phyloP scores from a whole-genome alignment of 495 filamentous ascomycete genomes.

The Amorphotheca resinae region DNA sequence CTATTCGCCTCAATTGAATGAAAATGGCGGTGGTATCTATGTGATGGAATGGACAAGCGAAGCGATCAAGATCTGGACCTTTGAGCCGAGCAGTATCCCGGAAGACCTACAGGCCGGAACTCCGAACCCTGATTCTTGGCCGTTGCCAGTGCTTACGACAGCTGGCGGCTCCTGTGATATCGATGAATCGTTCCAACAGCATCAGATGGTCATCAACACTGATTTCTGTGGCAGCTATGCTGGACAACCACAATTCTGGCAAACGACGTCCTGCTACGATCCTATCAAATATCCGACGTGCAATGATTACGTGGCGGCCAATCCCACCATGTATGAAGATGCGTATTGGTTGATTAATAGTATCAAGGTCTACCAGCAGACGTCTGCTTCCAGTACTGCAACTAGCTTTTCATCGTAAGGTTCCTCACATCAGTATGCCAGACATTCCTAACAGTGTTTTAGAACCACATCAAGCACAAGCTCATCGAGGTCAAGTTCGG shows the following conservation, averaged over 20 bases:
- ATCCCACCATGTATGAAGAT: constrained; percentile 40
- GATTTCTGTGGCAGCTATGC: constrained; percentile 65
- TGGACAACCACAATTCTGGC: constrained; percentile 1
- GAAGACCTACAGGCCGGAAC: constrained; percentile 37
- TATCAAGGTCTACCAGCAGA: constrained; percentile 38
- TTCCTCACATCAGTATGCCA: too few relatives aligned
- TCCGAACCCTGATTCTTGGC: constrained; percentile 40
- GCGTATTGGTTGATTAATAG: constrained; percentile 60
- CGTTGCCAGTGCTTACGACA: constrained; percentile 48
- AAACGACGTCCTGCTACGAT: constrained; percentile 23
- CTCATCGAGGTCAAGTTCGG: background rate
- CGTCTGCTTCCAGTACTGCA: background rate
- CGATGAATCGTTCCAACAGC: constrained; percentile 47
- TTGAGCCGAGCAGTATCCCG: constrained; percentile 26
- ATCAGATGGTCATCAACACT: constrained; percentile 67
- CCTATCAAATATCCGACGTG: constrained; percentile 34
- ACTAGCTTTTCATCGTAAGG: too few relatives aligned
- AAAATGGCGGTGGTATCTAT: constrained; percentile 58
- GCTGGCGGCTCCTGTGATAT: constrained; percentile 48
- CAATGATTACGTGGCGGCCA: constrained; percentile 43
- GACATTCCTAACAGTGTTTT: background rate
- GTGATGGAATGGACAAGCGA: constrained; percentile 59
- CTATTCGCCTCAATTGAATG: constrained; percentile 64
- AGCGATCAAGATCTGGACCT: constrained; percentile 44
- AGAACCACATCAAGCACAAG: background rate